phyloP scores from a whole-genome alignment of 352 stramenopile species.

The Pythium vanterpoolii region DNA sequence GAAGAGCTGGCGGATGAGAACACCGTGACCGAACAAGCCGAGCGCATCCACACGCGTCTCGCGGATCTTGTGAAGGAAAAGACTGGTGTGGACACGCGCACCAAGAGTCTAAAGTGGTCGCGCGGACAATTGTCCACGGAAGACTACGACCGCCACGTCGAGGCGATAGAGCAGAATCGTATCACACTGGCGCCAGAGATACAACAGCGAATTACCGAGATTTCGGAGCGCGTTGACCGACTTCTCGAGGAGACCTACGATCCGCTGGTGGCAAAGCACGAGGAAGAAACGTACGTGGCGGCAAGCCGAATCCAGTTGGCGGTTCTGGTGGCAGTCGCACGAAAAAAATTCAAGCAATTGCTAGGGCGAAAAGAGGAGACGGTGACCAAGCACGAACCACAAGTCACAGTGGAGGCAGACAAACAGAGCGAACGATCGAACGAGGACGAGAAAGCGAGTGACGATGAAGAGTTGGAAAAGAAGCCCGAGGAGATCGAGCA shows the following conservation, averaged over 20 bases:
- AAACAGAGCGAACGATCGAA: slow-evolving; percentile 2
- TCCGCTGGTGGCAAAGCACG: slow-evolving; percentile 20
- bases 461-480: slow-evolving; percentile 8
- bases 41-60: slow-evolving; percentile 13
- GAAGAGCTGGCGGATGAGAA: slow-evolving; percentile 5
- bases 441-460: not conserved
- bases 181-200: slow-evolving; percentile 25
- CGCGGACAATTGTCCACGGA: slow-evolving; percentile 21
- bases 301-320: slow-evolving; percentile 44
- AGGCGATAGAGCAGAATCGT: slow-evolving; percentile 22
- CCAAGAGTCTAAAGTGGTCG: slow-evolving; percentile 20
- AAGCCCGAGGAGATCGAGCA: not conserved
- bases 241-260: slow-evolving; percentile 43
- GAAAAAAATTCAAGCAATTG: slow-evolving; percentile 42
- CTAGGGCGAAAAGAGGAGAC: slow-evolving; percentile 18
- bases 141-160: slow-evolving; percentile 29
- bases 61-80: slow-evolving; percentile 18
- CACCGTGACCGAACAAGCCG: not conserved
- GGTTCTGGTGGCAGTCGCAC: slow-evolving; percentile 37
- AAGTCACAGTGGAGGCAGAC: slow-evolving; percentile 9
- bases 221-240: slow-evolving; percentile 33
- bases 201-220: slow-evolving; percentile 39
- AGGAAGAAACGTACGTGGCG: slow-evolving; percentile 24
- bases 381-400: not conserved
- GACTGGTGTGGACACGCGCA: slow-evolving; percentile 16